A percentile compares a stretch with the other conserved stretches of the same genome.
Conservation (phyloP, 2,329 filamentous ascomycete genomes). For the Alternaria sp. region DNA sequence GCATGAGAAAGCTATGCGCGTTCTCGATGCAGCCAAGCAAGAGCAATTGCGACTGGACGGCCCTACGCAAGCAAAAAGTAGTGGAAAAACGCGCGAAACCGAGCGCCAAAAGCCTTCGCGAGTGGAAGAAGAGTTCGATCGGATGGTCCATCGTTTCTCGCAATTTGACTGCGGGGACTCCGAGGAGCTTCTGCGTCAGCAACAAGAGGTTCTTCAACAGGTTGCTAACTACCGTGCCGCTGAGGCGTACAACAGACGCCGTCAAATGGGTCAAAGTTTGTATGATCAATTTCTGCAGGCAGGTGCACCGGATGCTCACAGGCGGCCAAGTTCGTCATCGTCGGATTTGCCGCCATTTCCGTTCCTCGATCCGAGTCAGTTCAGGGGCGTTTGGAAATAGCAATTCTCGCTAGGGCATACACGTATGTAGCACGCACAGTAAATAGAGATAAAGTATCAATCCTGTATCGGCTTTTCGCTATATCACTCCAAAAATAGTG, state of each 20-base stretch:
- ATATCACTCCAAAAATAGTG: too few species aligned
- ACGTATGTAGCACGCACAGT: not conserved
- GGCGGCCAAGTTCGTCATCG: not conserved
- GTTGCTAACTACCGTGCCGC: not conserved
- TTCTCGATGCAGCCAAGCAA: not conserved
- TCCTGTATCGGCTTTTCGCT: too few species aligned
- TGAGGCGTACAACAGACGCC: not conserved
- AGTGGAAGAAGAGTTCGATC: not conserved
- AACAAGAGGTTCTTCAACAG: not conserved
- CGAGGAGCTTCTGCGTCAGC: not conserved
- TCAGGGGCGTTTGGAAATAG: not conserved
- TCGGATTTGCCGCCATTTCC: not conserved
- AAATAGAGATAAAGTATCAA: not conserved
- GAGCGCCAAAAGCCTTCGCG: not conserved
- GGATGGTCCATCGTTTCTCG: not conserved
- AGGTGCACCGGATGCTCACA: not conserved
- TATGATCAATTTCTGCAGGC: not conserved
- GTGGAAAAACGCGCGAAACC: not conserved
- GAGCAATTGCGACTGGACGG: not conserved
- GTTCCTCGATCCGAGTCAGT: not conserved
- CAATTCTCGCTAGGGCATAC: not conserved
- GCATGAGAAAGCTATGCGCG: not conserved
- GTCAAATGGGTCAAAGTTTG: not conserved
- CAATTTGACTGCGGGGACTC: not conserved
- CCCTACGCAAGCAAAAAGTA: not conserved